These are phyloP conservation scores for Marasmius fiardii DNA, from an alignment of 1,284 basidiomycete genomes.

Conservation along the genomic window DNA sequence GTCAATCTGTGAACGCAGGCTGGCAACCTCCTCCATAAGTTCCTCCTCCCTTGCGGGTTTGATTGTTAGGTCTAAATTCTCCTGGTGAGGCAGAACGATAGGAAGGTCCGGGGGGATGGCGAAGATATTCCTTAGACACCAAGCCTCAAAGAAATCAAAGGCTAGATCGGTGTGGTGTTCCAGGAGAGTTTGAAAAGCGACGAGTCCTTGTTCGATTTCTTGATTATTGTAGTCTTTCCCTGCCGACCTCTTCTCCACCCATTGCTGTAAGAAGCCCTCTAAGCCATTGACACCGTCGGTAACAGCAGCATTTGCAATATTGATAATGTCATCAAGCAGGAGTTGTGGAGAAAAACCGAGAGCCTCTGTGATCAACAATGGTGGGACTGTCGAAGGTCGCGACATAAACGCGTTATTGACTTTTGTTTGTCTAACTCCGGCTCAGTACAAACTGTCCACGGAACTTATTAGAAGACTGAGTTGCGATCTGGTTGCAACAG, in stretches of 20 bases:
- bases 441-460: too few relatives aligned
- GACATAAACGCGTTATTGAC: constrained; percentile 6
- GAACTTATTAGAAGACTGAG: too few relatives aligned
- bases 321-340: constrained; percentile 66
- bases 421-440: not conserved
- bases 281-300: constrained; percentile 70
- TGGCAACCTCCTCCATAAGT: constrained; percentile 59
- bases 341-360: constrained; percentile 67
- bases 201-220: constrained; percentile 70
- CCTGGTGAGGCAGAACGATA: constrained; percentile 68
- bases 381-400: constrained; percentile 29
- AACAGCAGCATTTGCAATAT: constrained; percentile 64
- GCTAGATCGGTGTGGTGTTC: constrained; percentile 78
- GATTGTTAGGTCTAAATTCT: constrained; percentile 48
- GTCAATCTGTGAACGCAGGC: constrained; percentile 53
- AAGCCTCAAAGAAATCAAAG: constrained; percentile 78
- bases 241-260: constrained; percentile 57
- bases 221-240: constrained; percentile 51
- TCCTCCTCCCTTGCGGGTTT: constrained; percentile 51
- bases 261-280: constrained; percentile 68
- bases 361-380: constrained; percentile 59
- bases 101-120: constrained; percentile 60
- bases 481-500: too few relatives aligned
- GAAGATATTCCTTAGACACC: constrained; percentile 77
- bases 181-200: constrained; percentile 73